These are phyloP conservation scores for Pythium sukuiense DNA, from an alignment of 352 stramenopile species.

Conservation along the genomic window DNA sequence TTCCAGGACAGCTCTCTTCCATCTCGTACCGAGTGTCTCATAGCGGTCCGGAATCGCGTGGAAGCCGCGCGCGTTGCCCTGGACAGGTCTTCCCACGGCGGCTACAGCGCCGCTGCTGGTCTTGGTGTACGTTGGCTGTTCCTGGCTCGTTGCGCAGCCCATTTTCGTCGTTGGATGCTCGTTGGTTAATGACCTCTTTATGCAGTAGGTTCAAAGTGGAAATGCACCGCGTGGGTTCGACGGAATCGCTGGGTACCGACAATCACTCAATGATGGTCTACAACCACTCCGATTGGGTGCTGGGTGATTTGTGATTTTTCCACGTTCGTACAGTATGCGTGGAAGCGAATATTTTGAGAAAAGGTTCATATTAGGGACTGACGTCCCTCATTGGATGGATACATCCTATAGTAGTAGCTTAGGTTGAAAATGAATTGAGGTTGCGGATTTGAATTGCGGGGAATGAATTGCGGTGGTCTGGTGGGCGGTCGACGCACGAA, in stretches of 20 bases:
- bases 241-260: neutral
- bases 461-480: constrained; percentile 10
- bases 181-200: neutral
- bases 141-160: constrained; percentile 21
- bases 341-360: constrained; percentile 1
- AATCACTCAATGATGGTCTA: neutral
- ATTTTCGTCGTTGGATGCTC: constrained; percentile 7
- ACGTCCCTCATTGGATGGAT: too few relatives aligned
- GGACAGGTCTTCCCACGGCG: neutral
- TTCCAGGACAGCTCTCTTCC: too few relatives aligned
- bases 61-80: constrained; percentile 26
- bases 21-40: constrained; percentile 46
- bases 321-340: too few relatives aligned
- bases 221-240: neutral
- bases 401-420: too few relatives aligned
- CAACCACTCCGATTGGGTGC: constrained; percentile 14
- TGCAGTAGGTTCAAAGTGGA: neutral
- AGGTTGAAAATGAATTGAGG: neutral
- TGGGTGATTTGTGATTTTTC: neutral
- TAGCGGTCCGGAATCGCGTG: constrained; percentile 54
- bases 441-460: neutral
- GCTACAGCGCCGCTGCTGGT: neutral
- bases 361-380: neutral
- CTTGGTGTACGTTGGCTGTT: constrained; percentile 7
- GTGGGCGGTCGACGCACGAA: neutral